phyloP scores from a whole-genome alignment of 176 grass and related monocot genomes.

The Pontederia crassipes region DNA sequence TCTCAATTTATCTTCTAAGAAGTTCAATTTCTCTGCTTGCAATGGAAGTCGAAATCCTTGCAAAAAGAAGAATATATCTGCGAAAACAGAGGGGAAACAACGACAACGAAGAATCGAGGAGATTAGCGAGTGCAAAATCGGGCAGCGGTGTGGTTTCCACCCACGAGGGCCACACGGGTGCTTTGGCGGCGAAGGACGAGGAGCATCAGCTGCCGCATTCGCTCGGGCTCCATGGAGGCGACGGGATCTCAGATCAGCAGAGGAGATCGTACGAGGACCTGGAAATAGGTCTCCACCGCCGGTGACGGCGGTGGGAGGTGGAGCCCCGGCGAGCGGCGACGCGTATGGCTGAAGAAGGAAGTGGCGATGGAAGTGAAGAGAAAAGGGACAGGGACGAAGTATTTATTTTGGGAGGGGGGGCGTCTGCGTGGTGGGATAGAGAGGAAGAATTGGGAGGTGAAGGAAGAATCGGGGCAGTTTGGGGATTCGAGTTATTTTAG shows the following conservation, averaged over 20 bases:
- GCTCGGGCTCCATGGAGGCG: conserved; percentile 50
- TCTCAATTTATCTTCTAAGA: background rate
- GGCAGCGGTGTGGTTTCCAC: conserved; percentile 89
- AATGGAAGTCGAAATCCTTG: background rate
- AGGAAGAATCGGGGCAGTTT: no score
- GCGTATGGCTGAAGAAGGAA: background rate
- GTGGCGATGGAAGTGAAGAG: background rate
- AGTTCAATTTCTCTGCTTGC: background rate
- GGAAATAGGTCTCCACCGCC: conserved; percentile 42
- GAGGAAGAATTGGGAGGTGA: no score
- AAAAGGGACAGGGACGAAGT: background rate
- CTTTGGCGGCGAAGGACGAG: conserved; percentile 36
- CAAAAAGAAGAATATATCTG: conserved; percentile 10
- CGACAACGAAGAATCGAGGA: background rate
- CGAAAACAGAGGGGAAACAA: conserved; percentile 1
- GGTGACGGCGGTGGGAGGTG: conserved; percentile 22
- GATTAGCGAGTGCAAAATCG: conserved; percentile 78
- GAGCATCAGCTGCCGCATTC: conserved; percentile 47
- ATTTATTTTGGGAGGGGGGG: background rate
- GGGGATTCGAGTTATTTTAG: no score
- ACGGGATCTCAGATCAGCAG: conserved; percentile 13
- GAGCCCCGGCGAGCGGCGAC: no score
- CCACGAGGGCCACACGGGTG: conserved; percentile 76
- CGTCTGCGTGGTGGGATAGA: no score
- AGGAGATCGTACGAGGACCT: background rate